Conservation (phyloP, 2,329 filamentous ascomycete genomes). For the Fusarium fracticaudum region DNA sequence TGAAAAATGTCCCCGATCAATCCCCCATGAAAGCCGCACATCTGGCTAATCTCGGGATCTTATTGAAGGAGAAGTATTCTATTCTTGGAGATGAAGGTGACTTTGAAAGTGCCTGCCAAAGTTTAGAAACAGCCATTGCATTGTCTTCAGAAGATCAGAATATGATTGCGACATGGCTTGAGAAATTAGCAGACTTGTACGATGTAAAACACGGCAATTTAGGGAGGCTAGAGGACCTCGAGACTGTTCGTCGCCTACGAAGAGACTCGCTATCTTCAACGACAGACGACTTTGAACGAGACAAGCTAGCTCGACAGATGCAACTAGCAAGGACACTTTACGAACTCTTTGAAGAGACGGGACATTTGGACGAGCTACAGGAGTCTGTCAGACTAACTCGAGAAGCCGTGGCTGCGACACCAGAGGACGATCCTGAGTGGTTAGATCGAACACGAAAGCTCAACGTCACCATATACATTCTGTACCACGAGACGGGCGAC, state of each 20-base stretch:
- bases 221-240: neutral
- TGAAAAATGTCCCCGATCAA: neutral
- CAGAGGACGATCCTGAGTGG: neutral
- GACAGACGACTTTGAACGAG: fast-evolving
- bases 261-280: neutral
- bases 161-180: neutral
- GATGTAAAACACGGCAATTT: neutral
- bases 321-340: neutral
- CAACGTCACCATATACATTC: neutral
- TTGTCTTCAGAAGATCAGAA: neutral
- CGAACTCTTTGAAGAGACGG: neutral
- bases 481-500: neutral
- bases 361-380: neutral
- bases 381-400: neutral
- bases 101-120: neutral
- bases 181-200: neutral
- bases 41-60: neutral
- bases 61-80: neutral
- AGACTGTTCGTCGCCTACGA: neutral
- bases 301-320: fast-evolving
- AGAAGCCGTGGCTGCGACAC: neutral
- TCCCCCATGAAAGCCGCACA: fast-evolving
- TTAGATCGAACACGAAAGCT: neutral
- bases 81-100: neutral
- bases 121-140: neutral